Percentiles rank a stretch among this genome's conserved stretches.
phyloP scores from a whole-genome alignment of 495 filamentous ascomycete genomes.

The Paragyromitra xinjiangensis region DNA sequence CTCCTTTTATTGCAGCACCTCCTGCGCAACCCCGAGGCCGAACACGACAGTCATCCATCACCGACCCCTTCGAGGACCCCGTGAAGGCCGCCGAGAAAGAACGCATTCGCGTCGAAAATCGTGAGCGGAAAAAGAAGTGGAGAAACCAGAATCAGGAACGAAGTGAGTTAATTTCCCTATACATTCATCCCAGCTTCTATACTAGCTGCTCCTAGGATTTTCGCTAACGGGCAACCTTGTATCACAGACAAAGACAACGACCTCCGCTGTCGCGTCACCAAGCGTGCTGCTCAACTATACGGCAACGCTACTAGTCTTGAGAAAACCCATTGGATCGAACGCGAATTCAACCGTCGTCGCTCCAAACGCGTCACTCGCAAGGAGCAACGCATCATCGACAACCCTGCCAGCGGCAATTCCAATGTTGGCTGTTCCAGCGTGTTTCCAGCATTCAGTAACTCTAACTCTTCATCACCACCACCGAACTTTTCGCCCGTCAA shows the following conservation, averaged over 20 bases:
- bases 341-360: constrained; percentile 57
- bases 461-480: constrained; percentile 22
- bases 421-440: constrained; percentile 45
- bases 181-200: not conserved
- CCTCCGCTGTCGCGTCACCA: constrained; percentile 59
- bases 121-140: constrained; percentile 60
- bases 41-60: constrained; percentile 25
- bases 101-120: constrained; percentile 57
- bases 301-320: constrained; percentile 43
- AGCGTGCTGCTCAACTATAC: constrained; percentile 57
- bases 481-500: constrained; percentile 5
- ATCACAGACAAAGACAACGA: constrained; percentile 59
- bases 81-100: constrained; percentile 57
- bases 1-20: constrained; percentile 14
- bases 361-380: constrained; percentile 54
- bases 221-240: constrained; percentile 16
- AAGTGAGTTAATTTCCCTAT: constrained; percentile 49
- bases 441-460: constrained; percentile 46
- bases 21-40: constrained; percentile 20
- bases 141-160: constrained; percentile 58
- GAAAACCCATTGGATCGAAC: constrained; percentile 58
- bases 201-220: not conserved
- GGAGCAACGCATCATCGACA: constrained; percentile 42
- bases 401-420: constrained; percentile 25
- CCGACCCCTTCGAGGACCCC: constrained; percentile 47